Conservation (phyloP, 805 yeast genomes). For the Zygosaccharomyces pseudorouxii region DNA sequence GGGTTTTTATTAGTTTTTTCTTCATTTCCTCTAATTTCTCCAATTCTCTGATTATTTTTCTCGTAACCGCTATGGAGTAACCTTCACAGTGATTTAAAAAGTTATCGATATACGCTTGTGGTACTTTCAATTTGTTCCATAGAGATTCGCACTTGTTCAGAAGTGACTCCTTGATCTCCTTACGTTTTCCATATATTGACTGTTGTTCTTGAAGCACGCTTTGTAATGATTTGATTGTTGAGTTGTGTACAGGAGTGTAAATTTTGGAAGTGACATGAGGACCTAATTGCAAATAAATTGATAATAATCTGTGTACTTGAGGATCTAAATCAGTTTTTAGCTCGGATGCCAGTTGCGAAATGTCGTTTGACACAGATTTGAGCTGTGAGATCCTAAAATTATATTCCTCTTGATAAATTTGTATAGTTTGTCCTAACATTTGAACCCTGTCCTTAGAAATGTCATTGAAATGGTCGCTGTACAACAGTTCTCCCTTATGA, state of each 20-base stretch:
- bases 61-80: conserved; percentile 45
- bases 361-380: conserved; percentile 10
- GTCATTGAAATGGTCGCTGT: conserved; percentile 20
- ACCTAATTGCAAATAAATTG: conserved; percentile 2
- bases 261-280: not conserved
- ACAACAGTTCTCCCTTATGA: conserved; percentile 21
- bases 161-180: conserved; percentile 33
- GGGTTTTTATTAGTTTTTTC: conserved; percentile 58
- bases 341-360: conserved; percentile 20
- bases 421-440: conserved; percentile 8
- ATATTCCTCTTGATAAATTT: conserved; percentile 19
- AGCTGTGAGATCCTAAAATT: conserved; percentile 13
- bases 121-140: conserved; percentile 57
- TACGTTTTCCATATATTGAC: conserved; percentile 34
- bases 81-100: conserved; percentile 43
- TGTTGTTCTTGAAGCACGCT: conserved; percentile 11
- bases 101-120: conserved; percentile 35
- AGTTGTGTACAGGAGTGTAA: conserved; percentile 9
- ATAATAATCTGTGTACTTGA: conserved; percentile 2
- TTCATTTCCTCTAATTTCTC: conserved; percentile 56
- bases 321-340: conserved; percentile 19
- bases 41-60: conserved; percentile 51
- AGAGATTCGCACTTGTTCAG: conserved; percentile 42
- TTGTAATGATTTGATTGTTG: conserved; percentile 16
- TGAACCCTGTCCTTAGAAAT: conserved; percentile 13